Percentiles rank a stretch among this genome's conserved stretches.
phyloP scores from a whole-genome alignment of 352 stramenopile genomes.

The Vaucheria bursata region DNA sequence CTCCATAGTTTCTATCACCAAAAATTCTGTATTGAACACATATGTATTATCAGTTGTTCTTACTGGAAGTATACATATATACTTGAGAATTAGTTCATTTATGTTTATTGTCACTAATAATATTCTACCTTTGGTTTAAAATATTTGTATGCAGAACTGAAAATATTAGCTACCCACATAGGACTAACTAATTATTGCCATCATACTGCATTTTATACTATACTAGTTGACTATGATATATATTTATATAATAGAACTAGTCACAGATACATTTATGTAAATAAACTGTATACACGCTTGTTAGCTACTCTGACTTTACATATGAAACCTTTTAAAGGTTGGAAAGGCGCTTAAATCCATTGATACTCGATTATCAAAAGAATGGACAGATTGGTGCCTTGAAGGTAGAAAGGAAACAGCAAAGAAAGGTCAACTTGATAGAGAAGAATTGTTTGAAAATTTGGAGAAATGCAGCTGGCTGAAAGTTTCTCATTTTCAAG shows the following conservation, averaged over 20 bases:
- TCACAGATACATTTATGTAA: background rate
- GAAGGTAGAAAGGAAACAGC: background rate
- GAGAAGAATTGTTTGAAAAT: too few species aligned
- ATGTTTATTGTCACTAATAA: too few species aligned
- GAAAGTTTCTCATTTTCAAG: slow-evolving; percentile 35
- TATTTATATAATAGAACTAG: background rate
- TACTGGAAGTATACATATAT: too few species aligned
- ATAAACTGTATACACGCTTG: background rate
- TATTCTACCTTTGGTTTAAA: too few species aligned
- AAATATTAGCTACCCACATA: too few species aligned
- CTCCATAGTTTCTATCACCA: too few species aligned
- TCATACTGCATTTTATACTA: too few species aligned
- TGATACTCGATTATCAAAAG: slow-evolving; percentile 64
- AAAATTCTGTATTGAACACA: too few species aligned
- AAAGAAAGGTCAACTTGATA: background rate
- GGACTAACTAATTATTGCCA: too few species aligned
- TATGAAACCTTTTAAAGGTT: slow-evolving; percentile 60
- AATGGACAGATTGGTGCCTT: slow-evolving; percentile 64
- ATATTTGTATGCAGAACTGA: too few species aligned
- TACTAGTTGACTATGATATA: background rate
- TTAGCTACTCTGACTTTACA: background rate
- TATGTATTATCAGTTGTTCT: too few species aligned
- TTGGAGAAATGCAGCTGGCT: slow-evolving; percentile 6
- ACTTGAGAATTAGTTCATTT: too few species aligned
- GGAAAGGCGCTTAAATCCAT: slow-evolving; percentile 74